Conservation (phyloP, 345 rosid genomes). For the Isatis tinctoria region DNA sequence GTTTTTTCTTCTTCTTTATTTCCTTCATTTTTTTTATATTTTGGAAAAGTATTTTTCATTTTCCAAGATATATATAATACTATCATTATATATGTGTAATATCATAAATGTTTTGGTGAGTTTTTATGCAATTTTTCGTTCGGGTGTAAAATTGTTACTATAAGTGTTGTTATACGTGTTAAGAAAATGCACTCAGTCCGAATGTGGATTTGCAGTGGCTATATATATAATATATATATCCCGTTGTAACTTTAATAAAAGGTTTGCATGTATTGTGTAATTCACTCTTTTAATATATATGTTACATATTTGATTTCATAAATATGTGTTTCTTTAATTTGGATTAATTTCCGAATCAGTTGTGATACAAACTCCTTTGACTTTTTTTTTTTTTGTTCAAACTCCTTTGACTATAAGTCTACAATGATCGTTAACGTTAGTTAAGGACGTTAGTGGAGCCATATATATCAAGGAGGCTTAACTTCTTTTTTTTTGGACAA, state of each 20-base stretch:
- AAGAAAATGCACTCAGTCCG: constrained; percentile 45
- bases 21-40: constrained; percentile 31
- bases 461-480: constrained; percentile 32
- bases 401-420: constrained; percentile 1
- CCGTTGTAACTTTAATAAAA: constrained; percentile 18
- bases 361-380: constrained; percentile 1
- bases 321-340: background rate
- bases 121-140: constrained; percentile 34
- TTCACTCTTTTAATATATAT: constrained; percentile 2
- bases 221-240: constrained; percentile 24
- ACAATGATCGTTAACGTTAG: constrained; percentile 26
- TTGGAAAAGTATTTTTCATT: constrained; percentile 37
- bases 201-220: constrained; percentile 48
- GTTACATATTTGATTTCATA: background rate
- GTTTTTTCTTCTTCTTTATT: constrained; percentile 22
- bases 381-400: no score
- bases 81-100: constrained; percentile 23
- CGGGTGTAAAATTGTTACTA: constrained; percentile 22
- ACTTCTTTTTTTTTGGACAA: no score
- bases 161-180: constrained; percentile 7
- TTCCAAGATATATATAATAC: constrained; percentile 28
- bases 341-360: background rate
- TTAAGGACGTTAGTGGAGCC: constrained; percentile 40
- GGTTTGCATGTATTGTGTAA: constrained; percentile 31
- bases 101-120: constrained; percentile 24